Evolutionary conservation across 371 early-diverging fungal species (phyloP).

Genomic region (Mucor plumbeus): DNA sequence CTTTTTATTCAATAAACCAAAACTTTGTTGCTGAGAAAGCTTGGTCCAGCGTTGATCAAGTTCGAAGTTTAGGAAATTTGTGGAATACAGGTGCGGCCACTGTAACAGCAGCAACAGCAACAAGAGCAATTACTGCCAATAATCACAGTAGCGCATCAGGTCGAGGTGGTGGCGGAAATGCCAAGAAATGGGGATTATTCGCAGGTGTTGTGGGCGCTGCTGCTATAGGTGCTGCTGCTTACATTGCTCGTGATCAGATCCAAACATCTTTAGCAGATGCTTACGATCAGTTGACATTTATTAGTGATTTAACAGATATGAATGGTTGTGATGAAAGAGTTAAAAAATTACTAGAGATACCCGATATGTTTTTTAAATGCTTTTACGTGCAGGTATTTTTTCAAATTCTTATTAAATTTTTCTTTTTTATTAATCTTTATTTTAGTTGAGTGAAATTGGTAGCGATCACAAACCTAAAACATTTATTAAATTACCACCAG

Average conservation of each 20-base stretch:
- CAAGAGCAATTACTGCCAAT: constrained; percentile 15
- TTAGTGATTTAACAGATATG: constrained; percentile 45
- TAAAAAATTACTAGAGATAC: constrained; percentile 35
- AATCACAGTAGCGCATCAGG: not conserved
- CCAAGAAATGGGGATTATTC: constrained; percentile 50
- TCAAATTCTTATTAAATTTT: not conserved
- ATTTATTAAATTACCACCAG: constrained; percentile 55
- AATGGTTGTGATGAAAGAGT: constrained; percentile 47
- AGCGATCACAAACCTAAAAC: constrained; percentile 37
- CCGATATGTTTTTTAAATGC: constrained; percentile 55
- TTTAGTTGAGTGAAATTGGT: constrained; percentile 12
- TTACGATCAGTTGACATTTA: constrained; percentile 61
- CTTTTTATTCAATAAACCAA: constrained; percentile 62
- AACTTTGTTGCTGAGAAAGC: constrained; percentile 49
- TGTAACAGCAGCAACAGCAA: constrained; percentile 13
- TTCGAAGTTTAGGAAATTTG: constrained; percentile 24
- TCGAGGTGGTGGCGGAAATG: not conserved
- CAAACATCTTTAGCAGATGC: constrained; percentile 42
- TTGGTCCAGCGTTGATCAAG: constrained; percentile 23
- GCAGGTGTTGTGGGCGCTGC: constrained; percentile 61
- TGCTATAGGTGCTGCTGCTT: constrained; percentile 56
- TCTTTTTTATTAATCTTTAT: not conserved
- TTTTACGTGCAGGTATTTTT: constrained; percentile 54
- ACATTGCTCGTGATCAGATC: constrained; percentile 47
- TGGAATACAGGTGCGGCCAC: constrained; percentile 34